Conservation (phyloP, 495 filamentous ascomycete species). For the Peziza echinospora region DNA sequence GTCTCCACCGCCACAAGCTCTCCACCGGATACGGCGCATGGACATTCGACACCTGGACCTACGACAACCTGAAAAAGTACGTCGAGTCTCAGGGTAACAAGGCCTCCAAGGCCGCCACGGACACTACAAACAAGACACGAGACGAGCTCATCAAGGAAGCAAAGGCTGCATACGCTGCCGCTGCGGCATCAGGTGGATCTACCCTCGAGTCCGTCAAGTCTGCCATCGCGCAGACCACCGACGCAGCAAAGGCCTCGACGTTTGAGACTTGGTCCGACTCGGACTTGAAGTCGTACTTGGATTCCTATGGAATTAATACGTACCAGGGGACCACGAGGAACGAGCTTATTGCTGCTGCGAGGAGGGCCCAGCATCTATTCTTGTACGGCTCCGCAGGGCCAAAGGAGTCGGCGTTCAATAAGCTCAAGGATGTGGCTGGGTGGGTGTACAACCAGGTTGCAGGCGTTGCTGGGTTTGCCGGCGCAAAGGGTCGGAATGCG, state of each 20-base stretch:
- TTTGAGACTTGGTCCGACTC: constrained; percentile 68
- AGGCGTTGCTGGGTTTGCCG: constrained; percentile 22
- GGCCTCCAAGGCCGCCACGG: constrained; percentile 32
- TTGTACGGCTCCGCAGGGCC: constrained; percentile 26
- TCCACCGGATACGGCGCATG: constrained; percentile 50
- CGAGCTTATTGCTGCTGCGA: constrained; percentile 37
- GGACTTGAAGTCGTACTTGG: constrained; percentile 62
- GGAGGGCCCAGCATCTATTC: constrained; percentile 36
- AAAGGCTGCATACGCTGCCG: constrained; percentile 36
- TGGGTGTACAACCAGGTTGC: constrained; percentile 34
- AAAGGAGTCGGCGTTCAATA: constrained; percentile 36
- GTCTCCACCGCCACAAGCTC: constrained; percentile 50
- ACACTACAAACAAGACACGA: constrained; percentile 31
- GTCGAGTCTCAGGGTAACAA: constrained; percentile 48
- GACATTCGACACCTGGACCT: constrained; percentile 69
- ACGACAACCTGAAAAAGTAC: constrained; percentile 55
- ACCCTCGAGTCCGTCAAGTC: constrained; percentile 56
- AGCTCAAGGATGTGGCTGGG: constrained; percentile 36
- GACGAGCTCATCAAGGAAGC: constrained; percentile 55
- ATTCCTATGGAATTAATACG: constrained; percentile 54
- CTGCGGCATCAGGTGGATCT: constrained; percentile 31
- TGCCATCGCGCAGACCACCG: constrained; percentile 46
- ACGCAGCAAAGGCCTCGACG: constrained; percentile 40
- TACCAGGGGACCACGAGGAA: constrained; percentile 49
- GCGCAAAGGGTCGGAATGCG: constrained; percentile 34